Base-by-base conservation (phyloP, 345 rosid species). In the Microcos paniculata region DNA sequence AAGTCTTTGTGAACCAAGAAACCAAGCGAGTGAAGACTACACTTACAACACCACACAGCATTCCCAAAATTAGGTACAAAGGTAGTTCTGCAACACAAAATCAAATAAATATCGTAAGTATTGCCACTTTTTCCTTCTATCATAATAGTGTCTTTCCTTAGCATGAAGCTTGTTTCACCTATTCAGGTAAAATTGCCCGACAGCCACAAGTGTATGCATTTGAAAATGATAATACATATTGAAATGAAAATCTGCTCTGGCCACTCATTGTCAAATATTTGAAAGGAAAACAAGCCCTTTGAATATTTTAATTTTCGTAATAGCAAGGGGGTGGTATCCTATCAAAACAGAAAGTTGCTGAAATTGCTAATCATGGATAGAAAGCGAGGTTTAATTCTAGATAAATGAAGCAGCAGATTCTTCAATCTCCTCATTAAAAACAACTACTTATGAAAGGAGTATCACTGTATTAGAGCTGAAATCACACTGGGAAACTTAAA, bases 41-140 rank as follows among this genome's bases (percentile, higher is more conserved):
- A 81, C 99, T 93, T 75, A 93, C 98, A 72, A 85, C 96, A 71
- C 99, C 99, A 38, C 98, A 91, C 52, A 95, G 86, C 99, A 95
- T 95, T 19, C 99, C 99, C 90, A 92, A 80, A 80, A 96, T 96
- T 80, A 96, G 87, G 87, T 96, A 96, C 62, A 93, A 84, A 71
- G 99, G 98, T 71, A 96, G 89, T 84, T 93, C 98, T 93, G 94
- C 83, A 81, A 74, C 70, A 76, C 75, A 69, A 59, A 73, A 73
- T 28, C 4, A 24, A 43, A 45, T 24, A 68, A 68, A 43, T 49
- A 49, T 31, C 33, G 42, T 26, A 49, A 51, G 40, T 30, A 51
- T 49, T 10, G 26, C 19, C 58, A 18, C 13, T 30, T 48, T 69
- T 33, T 5, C 61, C 9, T 18, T 67, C 26, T 46, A 45, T 68